phyloP scores from a whole-genome alignment of 73 alveolate genomes.

The Diophrys sp. region DNA sequence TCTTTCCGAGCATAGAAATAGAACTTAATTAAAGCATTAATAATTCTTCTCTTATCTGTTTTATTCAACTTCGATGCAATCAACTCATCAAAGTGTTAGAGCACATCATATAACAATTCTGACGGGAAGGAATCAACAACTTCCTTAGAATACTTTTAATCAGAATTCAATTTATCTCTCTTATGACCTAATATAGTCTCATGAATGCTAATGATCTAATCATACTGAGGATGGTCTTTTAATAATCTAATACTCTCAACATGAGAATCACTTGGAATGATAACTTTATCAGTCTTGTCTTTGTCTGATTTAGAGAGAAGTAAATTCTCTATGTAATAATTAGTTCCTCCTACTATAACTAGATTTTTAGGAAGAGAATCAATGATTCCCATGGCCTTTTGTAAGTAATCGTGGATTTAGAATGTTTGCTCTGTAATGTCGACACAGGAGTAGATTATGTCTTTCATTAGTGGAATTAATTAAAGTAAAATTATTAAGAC shows the following conservation, averaged over 20 bases:
- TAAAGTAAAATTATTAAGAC: no score
- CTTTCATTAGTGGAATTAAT: no score
- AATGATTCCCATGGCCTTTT: neutral
- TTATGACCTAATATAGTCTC: neutral
- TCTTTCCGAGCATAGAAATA: constrained; percentile 10
- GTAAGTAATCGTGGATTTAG: neutral
- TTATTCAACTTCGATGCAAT: constrained; percentile 48
- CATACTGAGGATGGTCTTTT: no score
- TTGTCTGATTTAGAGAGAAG: neutral
- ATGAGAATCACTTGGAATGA: no score
- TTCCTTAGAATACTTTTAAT: neutral
- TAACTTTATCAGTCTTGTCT: no score
- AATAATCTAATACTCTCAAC: no score
- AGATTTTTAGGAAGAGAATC: no score
- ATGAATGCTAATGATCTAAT: neutral
- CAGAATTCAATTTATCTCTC: neutral
- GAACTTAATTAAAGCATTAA: constrained; percentile 56
- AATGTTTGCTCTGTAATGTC: neutral
- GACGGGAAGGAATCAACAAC: neutral
- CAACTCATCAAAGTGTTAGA: constrained; percentile 51
- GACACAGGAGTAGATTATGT: no score
- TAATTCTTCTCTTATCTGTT: constrained; percentile 68
- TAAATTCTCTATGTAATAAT: constrained; percentile 72
- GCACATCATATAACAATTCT: constrained; percentile 18
- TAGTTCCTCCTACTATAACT: constrained; percentile 77